Evolutionary conservation across 331 rosid genomes (phyloP).

Genomic region (Rhamnella rubrinervis): DNA sequence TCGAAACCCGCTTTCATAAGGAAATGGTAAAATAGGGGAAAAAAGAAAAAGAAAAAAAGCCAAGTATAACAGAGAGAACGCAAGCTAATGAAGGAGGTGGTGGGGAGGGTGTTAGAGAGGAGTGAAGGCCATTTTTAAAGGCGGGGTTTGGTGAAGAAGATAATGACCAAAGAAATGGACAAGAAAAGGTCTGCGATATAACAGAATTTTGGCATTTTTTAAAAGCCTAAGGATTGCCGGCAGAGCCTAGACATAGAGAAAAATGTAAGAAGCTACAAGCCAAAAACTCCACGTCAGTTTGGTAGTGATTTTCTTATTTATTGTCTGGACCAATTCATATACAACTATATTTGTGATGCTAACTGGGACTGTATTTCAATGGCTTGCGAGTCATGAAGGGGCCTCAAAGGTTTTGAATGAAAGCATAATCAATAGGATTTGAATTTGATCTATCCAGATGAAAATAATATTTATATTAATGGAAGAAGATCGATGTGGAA

Average conservation of each 20-base stretch:
- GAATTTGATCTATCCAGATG: neutral
- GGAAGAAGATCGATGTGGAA: slow-evolving; percentile 5
- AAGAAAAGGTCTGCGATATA: neutral
- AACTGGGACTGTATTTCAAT: neutral
- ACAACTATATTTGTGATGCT: slow-evolving; percentile 14
- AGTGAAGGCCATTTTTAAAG: slow-evolving; percentile 44
- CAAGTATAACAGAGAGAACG: neutral
- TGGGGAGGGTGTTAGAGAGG: slow-evolving; percentile 33
- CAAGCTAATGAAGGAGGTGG: slow-evolving; percentile 17
- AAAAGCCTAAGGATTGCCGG: slow-evolving; percentile 54
- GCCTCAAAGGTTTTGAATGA: no score
- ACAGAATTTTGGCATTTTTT: slow-evolving; percentile 16
- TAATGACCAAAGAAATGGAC: slow-evolving; percentile 22
- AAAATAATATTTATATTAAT: neutral
- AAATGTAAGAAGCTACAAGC: slow-evolving; percentile 36
- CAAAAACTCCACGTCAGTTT: slow-evolving; percentile 50
- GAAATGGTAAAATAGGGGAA: neutral
- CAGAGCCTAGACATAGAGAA: slow-evolving; percentile 52
- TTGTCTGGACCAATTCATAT: neutral
- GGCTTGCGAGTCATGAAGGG: no score
- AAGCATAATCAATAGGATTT: slow-evolving; percentile 7
- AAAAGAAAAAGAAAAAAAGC: neutral
- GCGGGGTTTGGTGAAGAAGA: slow-evolving; percentile 10
- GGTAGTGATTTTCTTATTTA: slow-evolving; percentile 53
- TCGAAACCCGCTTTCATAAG: slow-evolving; percentile 59